A percentile compares a stretch with the other conserved stretches of the same genome.
These are phyloP conservation scores for Colletotrichum coccodes DNA, from an alignment of 2,329 filamentous ascomycete species.

Conservation along the genomic window DNA sequence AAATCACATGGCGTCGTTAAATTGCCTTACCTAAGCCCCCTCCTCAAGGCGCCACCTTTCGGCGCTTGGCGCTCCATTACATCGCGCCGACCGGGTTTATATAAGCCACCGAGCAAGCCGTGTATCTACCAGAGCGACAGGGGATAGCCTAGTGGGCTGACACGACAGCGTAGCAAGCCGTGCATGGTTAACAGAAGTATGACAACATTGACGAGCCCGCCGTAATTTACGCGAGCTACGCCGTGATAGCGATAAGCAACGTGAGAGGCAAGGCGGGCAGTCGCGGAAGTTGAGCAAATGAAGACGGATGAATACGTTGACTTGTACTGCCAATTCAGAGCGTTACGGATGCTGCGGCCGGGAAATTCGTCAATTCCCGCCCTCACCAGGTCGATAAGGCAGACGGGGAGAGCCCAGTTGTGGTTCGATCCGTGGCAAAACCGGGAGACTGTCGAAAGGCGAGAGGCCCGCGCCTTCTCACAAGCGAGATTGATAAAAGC, in stretches of 20 bases:
- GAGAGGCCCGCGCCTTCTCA: slow-evolving; percentile 31
- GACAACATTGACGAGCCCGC: slow-evolving; percentile 29
- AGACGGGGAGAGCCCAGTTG: slow-evolving; percentile 4
- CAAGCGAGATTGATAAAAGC: slow-evolving; percentile 34
- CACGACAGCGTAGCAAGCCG: slow-evolving; percentile 31
- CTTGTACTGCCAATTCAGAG: background rate
- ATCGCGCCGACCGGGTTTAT: slow-evolving; percentile 14
- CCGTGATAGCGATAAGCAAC: background rate
- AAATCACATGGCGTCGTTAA: background rate
- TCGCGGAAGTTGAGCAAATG: background rate
- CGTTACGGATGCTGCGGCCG: background rate
- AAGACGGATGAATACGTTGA: background rate
- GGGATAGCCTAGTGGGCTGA: slow-evolving; percentile 25
- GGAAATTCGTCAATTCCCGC: background rate
- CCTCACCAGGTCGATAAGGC: background rate
- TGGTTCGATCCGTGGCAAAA: slow-evolving; percentile 33
- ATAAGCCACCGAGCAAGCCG: slow-evolving; percentile 24
- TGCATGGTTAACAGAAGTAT: slow-evolving; percentile 24
- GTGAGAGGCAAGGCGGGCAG: background rate
- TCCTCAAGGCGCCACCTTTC: background rate
- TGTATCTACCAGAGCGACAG: slow-evolving; percentile 24
- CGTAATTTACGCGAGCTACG: slow-evolving; percentile 22
- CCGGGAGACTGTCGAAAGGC: slow-evolving; percentile 33
- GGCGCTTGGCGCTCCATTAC: background rate
- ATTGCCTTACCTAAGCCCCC: slow-evolving; percentile 12